Base-by-base conservation (phyloP, 805 yeast genomes). In the Candida manassasensis region DNA sequence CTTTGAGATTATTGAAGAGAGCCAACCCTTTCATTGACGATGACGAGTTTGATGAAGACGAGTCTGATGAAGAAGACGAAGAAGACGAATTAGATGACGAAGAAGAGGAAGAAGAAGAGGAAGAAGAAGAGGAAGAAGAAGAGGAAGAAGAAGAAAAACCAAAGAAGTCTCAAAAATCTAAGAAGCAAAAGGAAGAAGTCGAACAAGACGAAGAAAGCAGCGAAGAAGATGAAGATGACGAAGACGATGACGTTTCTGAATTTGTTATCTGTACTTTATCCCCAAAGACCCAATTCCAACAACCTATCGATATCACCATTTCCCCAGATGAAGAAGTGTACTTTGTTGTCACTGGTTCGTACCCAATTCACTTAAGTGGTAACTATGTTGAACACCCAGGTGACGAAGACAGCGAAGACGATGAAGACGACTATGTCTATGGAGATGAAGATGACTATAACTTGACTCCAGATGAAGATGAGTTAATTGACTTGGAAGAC, bases 321-420 rank as follows among this genome's bases (percentile, higher is more conserved):
- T 75, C 82, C 37, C 95, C 97, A 54, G 90, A 81, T 54, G 98
- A 93, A 69, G 95, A 89, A 57, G 87, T 93, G 43, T 80, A 73
- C 71, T 93, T 93, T 56, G 95, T 87, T 55, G 97, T 85, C 39
- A 84, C 96, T 43, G 98, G 98, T 57, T 87, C 97, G 18, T 90
- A 88, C 71, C 84, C 95, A 47, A 73, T 93, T 47, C 94, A 90
- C 62, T 70, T 93, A 52, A 73, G 85, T 49, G 99, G 99, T 71
- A 90, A 93, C 81, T 88, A 82, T 67, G 82, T 93, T 56, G 95
- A 85, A 63, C 96, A 89, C 65, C 97, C 97, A 61, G 86, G 79
- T 53, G 96, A 89, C 55, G 77, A 70, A 28, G 82, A 76, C 36
- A 76, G 70, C 39, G 75, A 72, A 34, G 78, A 69, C 34, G 73